Evolutionary conservation across 176 grass and related monocot genomes (phyloP).

Genomic region (Carex myosuroides): DNA sequence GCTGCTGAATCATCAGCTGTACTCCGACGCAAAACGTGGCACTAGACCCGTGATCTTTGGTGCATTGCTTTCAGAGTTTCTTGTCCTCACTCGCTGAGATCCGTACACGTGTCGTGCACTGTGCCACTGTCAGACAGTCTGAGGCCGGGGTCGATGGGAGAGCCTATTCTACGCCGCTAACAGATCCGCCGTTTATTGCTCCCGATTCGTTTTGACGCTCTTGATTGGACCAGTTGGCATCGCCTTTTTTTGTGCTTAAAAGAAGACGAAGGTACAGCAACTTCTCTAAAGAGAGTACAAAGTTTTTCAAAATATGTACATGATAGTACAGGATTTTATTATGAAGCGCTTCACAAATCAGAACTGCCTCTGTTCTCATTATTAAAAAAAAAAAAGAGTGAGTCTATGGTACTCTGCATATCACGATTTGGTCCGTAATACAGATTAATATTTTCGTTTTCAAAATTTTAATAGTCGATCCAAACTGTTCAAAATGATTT

Average conservation of each 20-base stretch:
- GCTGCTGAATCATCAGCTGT: neutral
- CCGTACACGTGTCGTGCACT: conserved; percentile 13
- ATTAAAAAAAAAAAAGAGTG: too few species aligned
- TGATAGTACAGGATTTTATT: too few species aligned
- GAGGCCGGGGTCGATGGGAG: neutral
- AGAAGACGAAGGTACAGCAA: neutral
- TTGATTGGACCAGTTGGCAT: neutral
- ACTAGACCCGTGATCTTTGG: conserved; percentile 14
- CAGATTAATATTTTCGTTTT: too few species aligned
- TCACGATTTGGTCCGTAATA: too few species aligned
- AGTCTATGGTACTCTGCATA: too few species aligned
- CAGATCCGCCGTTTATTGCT: neutral
- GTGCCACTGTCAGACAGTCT: conserved; percentile 13
- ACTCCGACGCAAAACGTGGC: neutral
- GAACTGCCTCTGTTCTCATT: too few species aligned
- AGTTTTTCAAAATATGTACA: too few species aligned
- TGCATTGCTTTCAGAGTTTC: neutral
- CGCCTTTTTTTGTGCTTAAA: neutral
- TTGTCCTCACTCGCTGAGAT: neutral
- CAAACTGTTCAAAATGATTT: too few species aligned
- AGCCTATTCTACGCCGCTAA: neutral
- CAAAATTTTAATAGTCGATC: too few species aligned
- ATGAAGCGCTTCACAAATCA: neutral
- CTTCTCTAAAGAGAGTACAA: neutral
- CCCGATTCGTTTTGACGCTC: neutral